Base-by-base conservation (phyloP, 75 land plant genomes). In the Pinus albicaulis region DNA sequence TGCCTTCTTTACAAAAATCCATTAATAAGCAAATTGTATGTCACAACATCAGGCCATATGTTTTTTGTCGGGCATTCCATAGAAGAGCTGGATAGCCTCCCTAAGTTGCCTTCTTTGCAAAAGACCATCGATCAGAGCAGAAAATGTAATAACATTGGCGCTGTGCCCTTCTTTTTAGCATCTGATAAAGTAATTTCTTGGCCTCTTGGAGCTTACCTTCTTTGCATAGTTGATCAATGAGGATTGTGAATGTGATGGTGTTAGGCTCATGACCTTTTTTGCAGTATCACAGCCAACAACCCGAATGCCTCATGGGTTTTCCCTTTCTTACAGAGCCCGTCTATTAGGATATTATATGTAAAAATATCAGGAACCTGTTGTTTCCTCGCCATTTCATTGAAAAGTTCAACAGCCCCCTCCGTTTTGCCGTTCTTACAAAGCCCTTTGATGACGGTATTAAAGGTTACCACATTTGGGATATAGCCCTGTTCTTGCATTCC, bases 191-290 rank as follows among this genome's bases (percentile, higher is more conserved):
- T 72, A 83, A 34, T 25, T 81, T 79, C 55, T 59, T 14, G 56
- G 92, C 89, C 68, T 74, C 28, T 24, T 83, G 34, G 55, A 78
- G 20, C 55, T 80, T 53, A 41, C 91, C 89, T 55, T 76, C 59
- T 73, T 86, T 88, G 57, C 85, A 88, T 52, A 82, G 89, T 13
- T 87, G 89, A 78, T 83, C 76, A 28, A 95, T 89, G 73, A 95
- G 62, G 34, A 86, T 75, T 25, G 89, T 95, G 76, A 84, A 93
- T 11, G 94, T 89, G 34, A 93, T 66, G 57, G 76, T 85, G 72
- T 91, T 91, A 28, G 98, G 97, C 17, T 59, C 38, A 22, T 92
- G 48, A 59, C 85, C 85, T 62, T 57, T n/a, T 71, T 31, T 75
- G 57, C 26, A 53, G 44, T 94, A 95, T 93, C 70, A 89, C 88